phyloP scores from a whole-genome alignment of 148 eudicot genomes.

The Silene latifolia region DNA sequence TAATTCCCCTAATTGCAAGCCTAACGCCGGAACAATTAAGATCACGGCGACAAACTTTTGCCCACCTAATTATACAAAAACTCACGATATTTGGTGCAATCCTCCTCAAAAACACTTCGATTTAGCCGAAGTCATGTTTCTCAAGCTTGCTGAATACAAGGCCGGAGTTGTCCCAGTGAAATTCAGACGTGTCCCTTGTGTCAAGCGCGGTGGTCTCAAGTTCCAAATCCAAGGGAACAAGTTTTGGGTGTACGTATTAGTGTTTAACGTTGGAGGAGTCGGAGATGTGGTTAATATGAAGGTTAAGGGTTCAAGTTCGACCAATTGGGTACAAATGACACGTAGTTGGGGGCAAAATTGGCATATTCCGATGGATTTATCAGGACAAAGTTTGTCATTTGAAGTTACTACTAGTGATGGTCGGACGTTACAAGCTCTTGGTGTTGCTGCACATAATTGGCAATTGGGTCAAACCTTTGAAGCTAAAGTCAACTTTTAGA shows the following conservation, averaged over 20 bases:
- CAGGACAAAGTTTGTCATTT: conserved; percentile 24
- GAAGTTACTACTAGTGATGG: conserved; percentile 26
- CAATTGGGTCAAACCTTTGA: conserved; percentile 22
- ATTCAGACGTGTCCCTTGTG: conserved; percentile 19
- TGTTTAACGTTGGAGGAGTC: conserved; percentile 35
- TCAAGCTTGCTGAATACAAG: conserved; percentile 18
- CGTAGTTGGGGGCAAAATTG: conserved; percentile 29
- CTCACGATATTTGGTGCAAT: conserved; percentile 31
- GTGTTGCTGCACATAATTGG: conserved; percentile 22
- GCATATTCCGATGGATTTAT: not conserved
- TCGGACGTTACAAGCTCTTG: not conserved
- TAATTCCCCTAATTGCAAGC: conserved; percentile 28
- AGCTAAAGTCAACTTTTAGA: conserved; percentile 8
- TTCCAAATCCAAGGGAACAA: conserved; percentile 22
- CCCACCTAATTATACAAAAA: conserved; percentile 32
- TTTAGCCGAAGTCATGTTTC: conserved; percentile 20
- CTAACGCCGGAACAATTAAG: not conserved
- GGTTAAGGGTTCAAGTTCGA: conserved; percentile 31
- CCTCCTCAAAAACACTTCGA: conserved; percentile 38
- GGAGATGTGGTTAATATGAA: conserved; percentile 49
- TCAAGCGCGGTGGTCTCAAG: conserved; percentile 13
- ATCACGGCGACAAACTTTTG: conserved; percentile 36
- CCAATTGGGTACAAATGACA: conserved; percentile 8
- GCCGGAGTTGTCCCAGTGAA: conserved; percentile 21
- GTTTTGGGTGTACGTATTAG: conserved; percentile 22